These are phyloP conservation scores for Strobilomyces confusus DNA, from an alignment of 768 basidiomycete species.

Conservation along the genomic window DNA sequence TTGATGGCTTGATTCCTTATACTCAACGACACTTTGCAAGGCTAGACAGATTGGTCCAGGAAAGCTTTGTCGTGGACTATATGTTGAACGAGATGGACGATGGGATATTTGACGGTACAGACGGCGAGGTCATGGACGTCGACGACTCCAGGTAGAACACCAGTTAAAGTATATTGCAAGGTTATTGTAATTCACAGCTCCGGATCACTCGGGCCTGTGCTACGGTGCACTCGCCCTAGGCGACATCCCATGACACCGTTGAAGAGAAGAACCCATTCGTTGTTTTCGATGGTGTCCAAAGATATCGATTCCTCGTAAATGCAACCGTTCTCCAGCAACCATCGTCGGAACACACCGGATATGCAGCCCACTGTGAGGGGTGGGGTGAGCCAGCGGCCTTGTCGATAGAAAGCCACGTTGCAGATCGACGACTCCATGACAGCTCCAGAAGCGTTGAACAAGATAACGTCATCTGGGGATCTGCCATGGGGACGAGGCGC, in stretches of 20 bases:
- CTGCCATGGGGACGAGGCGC: neutral
- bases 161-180: conserved; percentile 17
- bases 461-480: conserved; percentile 50
- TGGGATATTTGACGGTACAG: conserved; percentile 57
- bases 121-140: conserved; percentile 43
- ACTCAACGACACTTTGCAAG: conserved; percentile 88
- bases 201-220: neutral
- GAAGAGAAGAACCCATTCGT: conserved; percentile 67
- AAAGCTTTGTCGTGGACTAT: conserved; percentile 94
- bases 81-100: conserved; percentile 85
- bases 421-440: conserved; percentile 67
- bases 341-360: conserved; percentile 65
- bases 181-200: neutral
- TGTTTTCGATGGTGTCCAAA: conserved; percentile 39
- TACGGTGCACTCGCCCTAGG: conserved; percentile 37
- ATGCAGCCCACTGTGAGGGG: conserved; percentile 59
- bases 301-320: conserved; percentile 51
- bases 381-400: conserved; percentile 63
- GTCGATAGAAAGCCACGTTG: conserved; percentile 66
- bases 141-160: conserved; percentile 10
- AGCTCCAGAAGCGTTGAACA: conserved; percentile 48
- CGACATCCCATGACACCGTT: conserved; percentile 72
- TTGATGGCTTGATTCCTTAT: conserved; percentile 89
- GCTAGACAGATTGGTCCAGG: conserved; percentile 84
- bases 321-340: conserved; percentile 57